Conservation (phyloP, 2,329 filamentous ascomycete genomes). For the Shiraia bambusicola region DNA sequence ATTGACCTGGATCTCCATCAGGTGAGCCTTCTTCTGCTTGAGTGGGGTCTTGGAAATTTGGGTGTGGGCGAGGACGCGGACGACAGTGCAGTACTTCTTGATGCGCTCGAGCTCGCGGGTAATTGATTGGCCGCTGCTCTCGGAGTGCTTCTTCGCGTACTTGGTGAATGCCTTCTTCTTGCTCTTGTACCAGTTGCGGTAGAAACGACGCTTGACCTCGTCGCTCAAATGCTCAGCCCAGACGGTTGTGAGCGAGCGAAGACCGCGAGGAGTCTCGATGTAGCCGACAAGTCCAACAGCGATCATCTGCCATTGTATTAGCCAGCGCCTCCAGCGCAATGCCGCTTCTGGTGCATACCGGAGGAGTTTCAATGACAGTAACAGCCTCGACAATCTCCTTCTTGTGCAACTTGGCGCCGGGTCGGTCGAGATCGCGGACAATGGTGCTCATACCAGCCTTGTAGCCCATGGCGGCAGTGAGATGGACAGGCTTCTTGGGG, state of each 20-base stretch:
- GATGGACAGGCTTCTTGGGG: conserved; percentile 98
- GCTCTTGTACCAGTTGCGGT: conserved; percentile 99
- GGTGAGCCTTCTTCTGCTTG: conserved; percentile 99
- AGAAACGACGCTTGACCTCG: conserved; percentile 99
- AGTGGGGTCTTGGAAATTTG: conserved; percentile 99
- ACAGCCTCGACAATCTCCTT: conserved; percentile 50
- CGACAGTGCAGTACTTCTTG: conserved; percentile 99
- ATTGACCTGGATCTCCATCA: conserved; percentile 99
- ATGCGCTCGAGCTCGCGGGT: conserved; percentile 98
- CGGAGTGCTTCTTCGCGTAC: conserved; percentile 99
- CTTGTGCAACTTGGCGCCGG: conserved; percentile 99
- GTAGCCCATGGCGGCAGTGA: conserved; percentile 98
- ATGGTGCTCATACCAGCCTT: conserved; percentile 99
- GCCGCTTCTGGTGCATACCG: conserved; percentile 68
- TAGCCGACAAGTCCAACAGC: conserved; percentile 99
- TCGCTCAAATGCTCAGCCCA: conserved; percentile 99
- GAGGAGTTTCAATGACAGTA: conserved; percentile 48
- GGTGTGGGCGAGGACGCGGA: conserved; percentile 98
- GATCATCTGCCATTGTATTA: conserved; percentile 74
- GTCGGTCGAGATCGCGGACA: conserved; percentile 98
- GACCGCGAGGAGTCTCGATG: conserved; percentile 99
- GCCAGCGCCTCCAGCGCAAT: conserved; percentile 49
- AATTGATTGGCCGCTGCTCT: conserved; percentile 85
- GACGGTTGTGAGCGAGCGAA: conserved; percentile 98
- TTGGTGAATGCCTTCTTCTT: conserved; percentile 99